Evolutionary conservation across 192 early-diverging fungal genomes (phyloP).

Genomic region (Phlyctochytrium arcticum): DNA sequence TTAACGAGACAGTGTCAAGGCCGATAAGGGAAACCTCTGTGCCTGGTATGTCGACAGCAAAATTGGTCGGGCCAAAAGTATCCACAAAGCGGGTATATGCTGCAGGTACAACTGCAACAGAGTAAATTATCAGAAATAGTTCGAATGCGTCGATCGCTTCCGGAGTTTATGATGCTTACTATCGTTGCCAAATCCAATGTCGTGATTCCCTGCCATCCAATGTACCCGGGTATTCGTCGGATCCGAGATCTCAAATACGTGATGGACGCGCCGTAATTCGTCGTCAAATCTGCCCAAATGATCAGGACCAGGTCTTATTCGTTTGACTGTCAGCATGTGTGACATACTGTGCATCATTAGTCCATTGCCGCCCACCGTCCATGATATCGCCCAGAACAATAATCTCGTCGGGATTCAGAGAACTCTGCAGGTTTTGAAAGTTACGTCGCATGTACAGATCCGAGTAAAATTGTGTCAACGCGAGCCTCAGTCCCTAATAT

Average conservation of each 20-base stretch:
- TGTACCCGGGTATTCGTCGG: slow-evolving; percentile 37
- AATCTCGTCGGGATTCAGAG: slow-evolving; percentile 57
- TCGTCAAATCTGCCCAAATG: slow-evolving; percentile 39
- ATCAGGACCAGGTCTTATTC: background rate
- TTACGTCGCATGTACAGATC: slow-evolving; percentile 83
- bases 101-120: slow-evolving; percentile 16
- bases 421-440: slow-evolving; percentile 57
- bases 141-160: no score
- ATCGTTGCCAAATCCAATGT: slow-evolving; percentile 67
- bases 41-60: slow-evolving; percentile 26
- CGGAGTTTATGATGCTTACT: background rate
- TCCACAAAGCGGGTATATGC: slow-evolving; percentile 37
- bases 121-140: no score
- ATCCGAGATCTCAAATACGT: slow-evolving; percentile 46
- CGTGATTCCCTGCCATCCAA: slow-evolving; percentile 88
- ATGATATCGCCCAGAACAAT: slow-evolving; percentile 86
- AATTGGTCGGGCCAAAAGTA: slow-evolving; percentile 40
- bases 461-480: slow-evolving; percentile 70
- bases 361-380: slow-evolving; percentile 53
- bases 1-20: slow-evolving; percentile 75
- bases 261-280: slow-evolving; percentile 52
- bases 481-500: slow-evolving; percentile 51
- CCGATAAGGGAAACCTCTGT: slow-evolving; percentile 60
- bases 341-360: background rate
- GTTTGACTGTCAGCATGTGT: background rate